Percentiles rank a stretch among this genome's conserved stretches.
phyloP scores from a whole-genome alignment of 306 rosid genomes.

The Quercus rubra region DNA sequence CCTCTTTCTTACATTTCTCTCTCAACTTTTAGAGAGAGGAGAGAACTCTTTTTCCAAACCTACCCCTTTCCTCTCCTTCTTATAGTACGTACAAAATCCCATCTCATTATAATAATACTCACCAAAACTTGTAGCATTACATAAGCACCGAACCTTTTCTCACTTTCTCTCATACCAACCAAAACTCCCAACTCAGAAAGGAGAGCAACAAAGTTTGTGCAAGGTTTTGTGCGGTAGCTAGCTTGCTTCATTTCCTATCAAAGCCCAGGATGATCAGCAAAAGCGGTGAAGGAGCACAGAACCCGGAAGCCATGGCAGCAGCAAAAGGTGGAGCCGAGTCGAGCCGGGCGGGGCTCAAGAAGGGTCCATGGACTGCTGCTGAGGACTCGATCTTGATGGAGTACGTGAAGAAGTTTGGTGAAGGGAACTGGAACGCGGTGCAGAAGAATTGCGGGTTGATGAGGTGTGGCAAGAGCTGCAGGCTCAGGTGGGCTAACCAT shows the following conservation, averaged over 20 bases:
- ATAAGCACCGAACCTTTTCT: neutral
- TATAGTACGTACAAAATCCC: neutral
- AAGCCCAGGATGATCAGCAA: slow-evolving; percentile 21
- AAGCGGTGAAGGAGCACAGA: slow-evolving; percentile 10
- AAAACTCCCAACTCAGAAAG: neutral
- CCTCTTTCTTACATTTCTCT: slow-evolving; percentile 7
- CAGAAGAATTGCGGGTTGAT: slow-evolving; percentile 58
- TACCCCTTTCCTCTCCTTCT: slow-evolving; percentile 7
- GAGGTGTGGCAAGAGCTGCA: slow-evolving; percentile 83
- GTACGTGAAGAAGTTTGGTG: slow-evolving; percentile 65
- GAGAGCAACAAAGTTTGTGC: neutral
- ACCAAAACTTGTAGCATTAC: neutral
- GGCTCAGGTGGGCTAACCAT: slow-evolving; percentile 92
- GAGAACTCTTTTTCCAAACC: slow-evolving; percentile 24
- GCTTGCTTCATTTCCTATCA: neutral
- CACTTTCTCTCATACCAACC: neutral
- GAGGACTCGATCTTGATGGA: slow-evolving; percentile 62
- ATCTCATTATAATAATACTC: neutral
- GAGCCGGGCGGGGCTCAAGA: slow-evolving; percentile 30
- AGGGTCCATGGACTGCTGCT: slow-evolving; percentile 77
- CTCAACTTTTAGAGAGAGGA: slow-evolving; percentile 39
- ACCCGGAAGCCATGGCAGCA: neutral
- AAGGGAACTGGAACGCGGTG: slow-evolving; percentile 87
- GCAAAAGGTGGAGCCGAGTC: slow-evolving; percentile 11
- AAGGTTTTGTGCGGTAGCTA: neutral